A percentile compares a stretch with the other conserved stretches of the same genome.
Conservation (phyloP, 2,329 filamentous ascomycete species). For the Claviceps capensis region DNA sequence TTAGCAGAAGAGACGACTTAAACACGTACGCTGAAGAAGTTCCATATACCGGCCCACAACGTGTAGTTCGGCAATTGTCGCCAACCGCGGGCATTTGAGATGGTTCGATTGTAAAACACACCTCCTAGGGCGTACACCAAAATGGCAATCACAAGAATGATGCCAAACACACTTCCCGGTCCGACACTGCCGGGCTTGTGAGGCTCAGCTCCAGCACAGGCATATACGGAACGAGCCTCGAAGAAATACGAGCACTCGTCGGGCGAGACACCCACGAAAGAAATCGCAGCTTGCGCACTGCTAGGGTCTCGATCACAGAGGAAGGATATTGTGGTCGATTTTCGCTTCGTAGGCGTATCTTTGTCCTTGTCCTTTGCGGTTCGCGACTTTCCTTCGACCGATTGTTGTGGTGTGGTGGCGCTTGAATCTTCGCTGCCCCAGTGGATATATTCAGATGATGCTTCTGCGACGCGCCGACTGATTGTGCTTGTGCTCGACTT, state of each 20-base stretch:
- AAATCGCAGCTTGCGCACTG: constrained; percentile 52
- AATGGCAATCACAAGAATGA: constrained; percentile 66
- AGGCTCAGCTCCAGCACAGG: constrained; percentile 55
- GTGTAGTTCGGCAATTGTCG: constrained; percentile 88
- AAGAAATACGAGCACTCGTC: constrained; percentile 96
- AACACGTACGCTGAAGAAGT: constrained; percentile 55
- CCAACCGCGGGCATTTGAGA: constrained; percentile 91
- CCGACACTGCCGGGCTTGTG: constrained; percentile 60
- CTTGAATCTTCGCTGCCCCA: not conserved
- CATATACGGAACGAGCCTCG: constrained; percentile 73
- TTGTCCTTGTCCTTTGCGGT: constrained; percentile 1
- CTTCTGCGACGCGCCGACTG: not conserved
- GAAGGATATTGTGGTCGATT: constrained; percentile 83
- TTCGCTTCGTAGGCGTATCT: constrained; percentile 30
- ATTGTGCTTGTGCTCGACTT: constrained; percentile 20
- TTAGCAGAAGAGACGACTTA: not conserved
- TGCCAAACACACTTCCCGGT: constrained; percentile 67
- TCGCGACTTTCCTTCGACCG: no score
- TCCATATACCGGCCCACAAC: constrained; percentile 79
- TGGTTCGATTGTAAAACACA: constrained; percentile 88
- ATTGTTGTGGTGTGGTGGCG: not conserved
- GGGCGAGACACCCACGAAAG: constrained; percentile 70
- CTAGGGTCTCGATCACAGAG: constrained; percentile 78
- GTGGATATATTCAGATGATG: not conserved
- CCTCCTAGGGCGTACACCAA: constrained; percentile 85